Conservation (phyloP, 139 green algal genomes). For the Picochlorum sp. region DNA sequence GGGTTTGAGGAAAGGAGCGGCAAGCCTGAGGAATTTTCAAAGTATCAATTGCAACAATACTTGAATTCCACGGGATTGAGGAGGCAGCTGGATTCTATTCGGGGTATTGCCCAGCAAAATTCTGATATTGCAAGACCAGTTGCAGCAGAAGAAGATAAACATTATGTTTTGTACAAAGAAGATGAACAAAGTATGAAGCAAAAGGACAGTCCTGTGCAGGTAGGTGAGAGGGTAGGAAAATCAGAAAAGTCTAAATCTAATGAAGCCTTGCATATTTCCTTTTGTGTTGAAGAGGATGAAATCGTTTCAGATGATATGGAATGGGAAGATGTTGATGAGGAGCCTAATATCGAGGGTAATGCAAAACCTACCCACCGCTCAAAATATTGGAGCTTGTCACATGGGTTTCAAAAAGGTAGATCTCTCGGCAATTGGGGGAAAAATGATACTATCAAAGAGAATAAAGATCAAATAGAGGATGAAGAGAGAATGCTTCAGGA, state of each 20-base stretch:
- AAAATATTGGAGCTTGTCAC: constrained; percentile 68
- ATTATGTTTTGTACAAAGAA: constrained; percentile 59
- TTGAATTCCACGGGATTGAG: constrained; percentile 44
- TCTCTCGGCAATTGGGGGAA: constrained; percentile 76
- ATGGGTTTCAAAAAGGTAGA: constrained; percentile 78
- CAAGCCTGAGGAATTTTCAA: constrained; percentile 43
- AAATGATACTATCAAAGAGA: constrained; percentile 4
- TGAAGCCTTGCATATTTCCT: neutral
- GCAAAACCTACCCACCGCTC: constrained; percentile 49
- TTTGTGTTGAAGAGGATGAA: neutral
- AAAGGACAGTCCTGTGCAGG: constrained; percentile 9
- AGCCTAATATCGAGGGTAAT: constrained; percentile 50
- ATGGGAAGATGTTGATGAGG: constrained; percentile 49
- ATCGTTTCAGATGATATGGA: constrained; percentile 17
- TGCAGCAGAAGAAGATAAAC: constrained; percentile 43
- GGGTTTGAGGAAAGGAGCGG: constrained; percentile 47
- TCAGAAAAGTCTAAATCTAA: neutral
- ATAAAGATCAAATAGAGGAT: neutral
- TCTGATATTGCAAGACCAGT: neutral
- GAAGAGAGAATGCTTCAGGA: constrained; percentile 54
- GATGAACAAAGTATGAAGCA: neutral
- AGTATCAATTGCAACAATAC: constrained; percentile 71
- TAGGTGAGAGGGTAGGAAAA: neutral
- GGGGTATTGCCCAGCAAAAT: constrained; percentile 15
- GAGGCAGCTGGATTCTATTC: constrained; percentile 32